These are phyloP conservation scores for Tricholoma sp. DNA, from an alignment of 768 basidiomycete genomes.

Conservation along the genomic window DNA sequence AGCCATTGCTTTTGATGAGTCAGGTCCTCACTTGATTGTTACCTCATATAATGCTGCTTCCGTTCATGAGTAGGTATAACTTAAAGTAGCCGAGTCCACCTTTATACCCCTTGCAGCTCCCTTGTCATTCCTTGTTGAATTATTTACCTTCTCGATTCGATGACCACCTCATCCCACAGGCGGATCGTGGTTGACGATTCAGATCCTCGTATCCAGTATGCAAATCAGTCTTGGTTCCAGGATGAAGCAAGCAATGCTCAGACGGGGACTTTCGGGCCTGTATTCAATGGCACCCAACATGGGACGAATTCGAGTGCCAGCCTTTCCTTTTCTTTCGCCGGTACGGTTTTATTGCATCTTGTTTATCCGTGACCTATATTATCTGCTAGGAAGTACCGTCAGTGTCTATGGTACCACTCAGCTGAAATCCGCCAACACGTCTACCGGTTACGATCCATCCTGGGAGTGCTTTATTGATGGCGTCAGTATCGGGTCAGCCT, in stretches of 20 bases:
- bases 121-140: too few species aligned
- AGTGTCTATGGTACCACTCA: neutral
- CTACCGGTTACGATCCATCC: slow-evolving; percentile 13
- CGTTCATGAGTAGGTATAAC: too few species aligned
- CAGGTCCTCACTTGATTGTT: too few species aligned
- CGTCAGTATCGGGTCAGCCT: slow-evolving; percentile 12
- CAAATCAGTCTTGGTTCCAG: slow-evolving; percentile 17
- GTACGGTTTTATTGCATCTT: slow-evolving; percentile 11
- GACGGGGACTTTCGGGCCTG: slow-evolving; percentile 24
- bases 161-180: too few species aligned
- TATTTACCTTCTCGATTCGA: too few species aligned
- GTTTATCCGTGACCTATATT: neutral
- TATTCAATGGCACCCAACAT: slow-evolving; percentile 26
- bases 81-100: too few species aligned
- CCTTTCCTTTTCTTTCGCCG: slow-evolving; percentile 24
- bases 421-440: neutral
- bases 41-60: too few species aligned
- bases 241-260: slow-evolving; percentile 19
- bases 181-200: slow-evolving; percentile 15
- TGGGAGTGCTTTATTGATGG: slow-evolving; percentile 30
- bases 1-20: too few species aligned
- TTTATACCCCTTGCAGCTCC: too few species aligned
- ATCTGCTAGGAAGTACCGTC: neutral
- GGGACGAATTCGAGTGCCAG: slow-evolving; percentile 20
- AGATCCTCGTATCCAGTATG: slow-evolving; percentile 17